phyloP scores from a whole-genome alignment of 1,284 basidiomycete species.

The Cutaneotrichosporon cyanovorans region DNA sequence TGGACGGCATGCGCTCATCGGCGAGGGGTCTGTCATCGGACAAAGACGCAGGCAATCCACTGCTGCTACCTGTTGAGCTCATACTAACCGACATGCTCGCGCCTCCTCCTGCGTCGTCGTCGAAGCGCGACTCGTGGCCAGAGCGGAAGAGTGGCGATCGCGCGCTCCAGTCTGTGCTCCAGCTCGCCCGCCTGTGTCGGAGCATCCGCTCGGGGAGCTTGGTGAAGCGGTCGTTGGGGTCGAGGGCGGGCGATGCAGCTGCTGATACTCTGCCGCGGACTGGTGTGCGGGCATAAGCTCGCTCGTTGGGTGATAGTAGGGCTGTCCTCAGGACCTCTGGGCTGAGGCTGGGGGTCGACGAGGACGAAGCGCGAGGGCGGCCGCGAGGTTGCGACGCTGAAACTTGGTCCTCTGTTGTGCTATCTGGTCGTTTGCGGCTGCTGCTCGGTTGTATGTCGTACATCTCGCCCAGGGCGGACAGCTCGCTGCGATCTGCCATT shows the following conservation, averaged over 20 bases:
- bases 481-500: conserved; percentile 29
- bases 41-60: conserved; percentile 3
- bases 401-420: background rate
- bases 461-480: conserved; percentile 36
- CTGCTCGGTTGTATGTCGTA: conserved; percentile 35
- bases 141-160: background rate
- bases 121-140: conserved; percentile 4
- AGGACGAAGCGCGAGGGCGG: conserved; percentile 6
- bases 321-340: background rate
- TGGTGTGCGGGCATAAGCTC: background rate
- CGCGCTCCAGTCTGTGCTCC: conserved; percentile 12
- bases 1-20: too few relatives aligned
- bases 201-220: conserved; percentile 23
- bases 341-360: background rate
- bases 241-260: background rate
- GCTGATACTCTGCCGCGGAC: conserved; percentile 1
- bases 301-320: conserved; percentile 1
- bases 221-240: conserved; percentile 33
- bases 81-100: conserved; percentile 5
- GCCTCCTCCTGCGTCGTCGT: conserved; percentile 10
- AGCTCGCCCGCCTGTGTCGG: conserved; percentile 27
- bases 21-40: conserved; percentile 3
- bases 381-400: background rate
- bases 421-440: background rate
- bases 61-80: conserved; percentile 9